Evolutionary conservation across 805 yeast genomes (phyloP), one percentile per base, ranked within the genome.

Genomic region (Wickerhamomyces mucosus): DNA sequence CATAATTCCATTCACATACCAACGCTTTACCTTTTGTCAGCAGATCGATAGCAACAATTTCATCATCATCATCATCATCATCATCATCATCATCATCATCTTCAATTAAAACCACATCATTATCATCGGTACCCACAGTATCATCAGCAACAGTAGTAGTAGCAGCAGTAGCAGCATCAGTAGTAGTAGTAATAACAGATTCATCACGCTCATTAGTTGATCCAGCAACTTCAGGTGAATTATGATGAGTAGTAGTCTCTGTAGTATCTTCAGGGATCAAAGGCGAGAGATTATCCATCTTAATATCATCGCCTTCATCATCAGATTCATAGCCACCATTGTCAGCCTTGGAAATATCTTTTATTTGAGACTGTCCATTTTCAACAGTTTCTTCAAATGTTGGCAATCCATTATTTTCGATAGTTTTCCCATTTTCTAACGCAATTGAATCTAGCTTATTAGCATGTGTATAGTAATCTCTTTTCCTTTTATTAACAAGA

Each of bases 1-100:
- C 65, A 3, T 56, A 48, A 19, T 64, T 58, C 92, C 94, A 83
- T 42, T 81, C 80, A 50, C 88, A 77, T 5, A 81, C 67, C 9
- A 75, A 42, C 1, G 72, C 67, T 27, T 51, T 61, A 20, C 54
- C 58, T 18, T 43, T 46, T 14, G 37, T 38, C 25, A 32, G 35
- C n/a, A 35, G 17, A 18, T 39, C 40, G 26, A 27, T 20, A 4
- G 28, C 35, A 14, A 31, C 32, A 7, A 31, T 18, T 4, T 29
- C 19, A n/a, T 18, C 23, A n/a, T 26, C 33, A 13, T 28, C 31
- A n/a, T 25, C 34, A n/a, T 31, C 33, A 10, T 21, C 28, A 21
- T 26, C 32, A 14, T 29, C 33, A n/a, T 19, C 32, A 26, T 28
- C 35, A 8, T 18, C 27, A 28, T 12, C 35, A 18, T 34, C 34